Evolutionary conservation across 768 basidiomycete genomes (phyloP).

Genomic region (Amyloporia xantha): DNA sequence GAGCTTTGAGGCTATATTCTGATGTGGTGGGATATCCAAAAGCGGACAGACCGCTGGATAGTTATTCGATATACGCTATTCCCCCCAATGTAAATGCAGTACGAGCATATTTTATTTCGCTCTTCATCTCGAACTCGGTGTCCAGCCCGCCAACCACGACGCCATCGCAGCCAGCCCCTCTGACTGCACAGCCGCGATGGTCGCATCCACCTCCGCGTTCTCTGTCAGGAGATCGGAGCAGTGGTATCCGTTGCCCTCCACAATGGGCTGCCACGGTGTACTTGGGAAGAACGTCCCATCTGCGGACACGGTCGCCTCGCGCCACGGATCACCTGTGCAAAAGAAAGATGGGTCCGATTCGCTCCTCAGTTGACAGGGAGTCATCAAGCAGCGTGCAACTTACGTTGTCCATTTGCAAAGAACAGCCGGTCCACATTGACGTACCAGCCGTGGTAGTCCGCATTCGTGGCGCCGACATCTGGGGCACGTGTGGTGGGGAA

Average conservation of each 20-base stretch:
- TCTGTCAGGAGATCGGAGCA: conserved; percentile 47
- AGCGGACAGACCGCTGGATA: no score
- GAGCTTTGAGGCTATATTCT: no score
- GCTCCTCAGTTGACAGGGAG: neutral
- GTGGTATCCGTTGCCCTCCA: conserved; percentile 58
- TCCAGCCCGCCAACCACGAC: conserved; percentile 43
- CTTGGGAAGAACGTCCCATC: conserved; percentile 38
- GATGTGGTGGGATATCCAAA: no score
- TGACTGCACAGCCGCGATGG: conserved; percentile 46
- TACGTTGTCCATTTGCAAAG: conserved; percentile 65
- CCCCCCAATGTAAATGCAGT: no score
- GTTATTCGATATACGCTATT: no score
- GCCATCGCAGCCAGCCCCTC: conserved; percentile 47
- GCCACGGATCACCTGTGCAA: conserved; percentile 62
- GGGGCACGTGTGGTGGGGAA: conserved; percentile 44
- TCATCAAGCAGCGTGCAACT: no score
- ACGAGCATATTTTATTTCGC: no score
- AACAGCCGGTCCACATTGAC: conserved; percentile 51
- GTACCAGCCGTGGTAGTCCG: conserved; percentile 55
- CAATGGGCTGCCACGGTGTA: conserved; percentile 50
- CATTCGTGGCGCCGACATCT: conserved; percentile 37
- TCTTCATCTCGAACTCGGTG: no score
- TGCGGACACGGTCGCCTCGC: conserved; percentile 61
- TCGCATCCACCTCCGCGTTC: conserved; percentile 40
- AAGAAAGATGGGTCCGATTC: neutral